phyloP scores from a whole-genome alignment of 331 rosid species.

The Cydonia oblonga region DNA sequence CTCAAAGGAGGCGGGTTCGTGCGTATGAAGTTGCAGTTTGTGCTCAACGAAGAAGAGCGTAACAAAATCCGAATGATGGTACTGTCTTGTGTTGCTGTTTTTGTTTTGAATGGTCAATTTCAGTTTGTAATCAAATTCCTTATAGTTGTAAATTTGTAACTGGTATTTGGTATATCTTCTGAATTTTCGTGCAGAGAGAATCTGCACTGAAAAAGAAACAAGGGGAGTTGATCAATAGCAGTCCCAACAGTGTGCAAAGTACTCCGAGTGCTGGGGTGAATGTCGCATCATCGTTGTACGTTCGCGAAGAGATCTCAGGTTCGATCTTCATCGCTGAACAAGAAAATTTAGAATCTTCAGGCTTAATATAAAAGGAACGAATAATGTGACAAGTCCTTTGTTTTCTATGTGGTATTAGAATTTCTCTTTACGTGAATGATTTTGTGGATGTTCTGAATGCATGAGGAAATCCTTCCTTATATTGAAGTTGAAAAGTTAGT shows the following conservation, averaged over 20 bases:
- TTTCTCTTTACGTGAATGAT: constrained; percentile 23
- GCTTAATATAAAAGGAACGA: not conserved
- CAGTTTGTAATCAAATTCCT: not conserved
- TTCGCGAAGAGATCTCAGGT: constrained; percentile 63
- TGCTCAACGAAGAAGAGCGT: constrained; percentile 70
- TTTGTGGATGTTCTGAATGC: constrained; percentile 32
- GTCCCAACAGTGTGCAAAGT: constrained; percentile 19
- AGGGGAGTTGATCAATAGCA: constrained; percentile 30
- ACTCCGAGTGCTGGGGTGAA: constrained; percentile 6
- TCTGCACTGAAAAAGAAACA: constrained; percentile 68
- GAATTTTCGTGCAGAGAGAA: constrained; percentile 44
- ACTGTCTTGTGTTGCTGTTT: not conserved
- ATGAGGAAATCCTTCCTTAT: constrained; percentile 24
- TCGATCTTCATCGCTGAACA: constrained; percentile 33
- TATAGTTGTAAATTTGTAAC: not conserved
- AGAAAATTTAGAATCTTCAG: constrained; percentile 9
- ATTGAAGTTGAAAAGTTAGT: constrained; percentile 21
- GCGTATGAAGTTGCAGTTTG: constrained; percentile 63
- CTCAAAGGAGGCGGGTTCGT: constrained; percentile 57
- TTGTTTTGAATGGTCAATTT: not conserved
- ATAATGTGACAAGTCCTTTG: not conserved
- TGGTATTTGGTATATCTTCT: not conserved
- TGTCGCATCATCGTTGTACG: constrained; percentile 23
- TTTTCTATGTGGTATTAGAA: constrained; percentile 27
- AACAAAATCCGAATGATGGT: constrained; percentile 65